phyloP scores from a whole-genome alignment of 257 asterid species.

The Gynochthodes officinalis region DNA sequence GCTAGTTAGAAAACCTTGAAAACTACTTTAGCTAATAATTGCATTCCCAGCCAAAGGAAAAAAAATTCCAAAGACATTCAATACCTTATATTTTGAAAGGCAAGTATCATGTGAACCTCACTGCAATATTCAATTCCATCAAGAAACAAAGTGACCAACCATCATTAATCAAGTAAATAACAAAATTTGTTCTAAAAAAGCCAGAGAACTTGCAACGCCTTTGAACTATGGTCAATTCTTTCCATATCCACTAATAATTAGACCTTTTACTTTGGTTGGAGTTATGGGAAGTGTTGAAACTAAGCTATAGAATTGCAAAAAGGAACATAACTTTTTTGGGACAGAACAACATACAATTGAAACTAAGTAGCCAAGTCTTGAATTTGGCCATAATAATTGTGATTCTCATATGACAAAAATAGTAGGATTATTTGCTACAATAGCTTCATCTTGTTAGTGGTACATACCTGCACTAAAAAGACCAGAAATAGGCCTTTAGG shows the following conservation, averaged over 20 bases:
- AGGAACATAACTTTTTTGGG: conserved; percentile 74
- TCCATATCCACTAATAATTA: neutral
- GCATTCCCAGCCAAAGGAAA: neutral
- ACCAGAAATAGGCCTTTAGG: conserved; percentile 4
- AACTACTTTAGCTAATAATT: neutral
- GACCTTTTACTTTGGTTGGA: neutral
- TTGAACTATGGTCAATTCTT: neutral
- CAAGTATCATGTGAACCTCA: neutral
- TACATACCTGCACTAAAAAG: conserved; percentile 44
- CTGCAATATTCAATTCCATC: neutral
- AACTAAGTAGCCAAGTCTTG: conserved; percentile 84
- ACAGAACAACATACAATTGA: conserved; percentile 92
- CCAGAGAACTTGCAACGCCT: neutral
- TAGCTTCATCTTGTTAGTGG: conserved; percentile 99
- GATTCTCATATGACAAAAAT: conserved; percentile 90
- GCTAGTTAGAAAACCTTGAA: neutral
- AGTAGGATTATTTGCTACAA: conserved; percentile 96
- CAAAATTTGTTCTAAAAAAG: neutral
- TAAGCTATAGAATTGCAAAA: neutral
- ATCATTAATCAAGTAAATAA: neutral
- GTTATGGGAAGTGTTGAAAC: neutral
- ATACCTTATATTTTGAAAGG: neutral
- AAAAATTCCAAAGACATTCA: neutral
- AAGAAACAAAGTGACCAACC: neutral
- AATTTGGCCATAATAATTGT: conserved; percentile 91